Conservation (phyloP, 129 eudicot species). For the Saussurea involucrata region DNA sequence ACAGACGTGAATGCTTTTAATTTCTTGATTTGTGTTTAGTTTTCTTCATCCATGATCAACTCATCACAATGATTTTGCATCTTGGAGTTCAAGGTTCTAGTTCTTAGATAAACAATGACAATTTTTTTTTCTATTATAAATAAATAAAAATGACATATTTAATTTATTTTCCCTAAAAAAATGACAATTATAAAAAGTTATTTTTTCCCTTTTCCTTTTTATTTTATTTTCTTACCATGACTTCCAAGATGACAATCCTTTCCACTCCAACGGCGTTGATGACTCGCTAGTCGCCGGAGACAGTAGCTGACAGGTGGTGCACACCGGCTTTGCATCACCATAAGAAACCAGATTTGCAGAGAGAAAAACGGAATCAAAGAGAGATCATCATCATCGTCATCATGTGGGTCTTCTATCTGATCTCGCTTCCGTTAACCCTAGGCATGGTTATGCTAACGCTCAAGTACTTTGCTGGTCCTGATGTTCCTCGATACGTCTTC, state of each 20-base stretch:
- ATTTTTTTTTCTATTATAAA: too few relatives aligned
- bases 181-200: too few relatives aligned
- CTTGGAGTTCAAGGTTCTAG: too few relatives aligned
- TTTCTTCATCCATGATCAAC: too few relatives aligned
- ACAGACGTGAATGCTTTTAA: too few relatives aligned
- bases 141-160: too few relatives aligned
- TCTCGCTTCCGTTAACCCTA: slow-evolving; percentile 76
- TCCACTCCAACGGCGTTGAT: neutral
- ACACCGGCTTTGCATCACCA: neutral
- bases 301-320: slow-evolving; percentile 5
- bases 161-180: too few relatives aligned
- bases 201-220: too few relatives aligned
- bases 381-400: slow-evolving; percentile 7
- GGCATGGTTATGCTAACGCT: slow-evolving; percentile 80
- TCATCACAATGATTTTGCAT: too few relatives aligned
- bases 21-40: too few relatives aligned
- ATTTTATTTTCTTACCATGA: neutral
- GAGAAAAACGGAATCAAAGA: neutral
- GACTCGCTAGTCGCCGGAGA: slow-evolving; percentile 3
- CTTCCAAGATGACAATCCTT: neutral
- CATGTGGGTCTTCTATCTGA: slow-evolving; percentile 91
- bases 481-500: slow-evolving; percentile 79
- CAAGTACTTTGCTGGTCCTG: slow-evolving; percentile 78
- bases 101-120: too few relatives aligned
- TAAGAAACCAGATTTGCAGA: neutral